A percentile compares a stretch with the other conserved stretches of the same genome.
These are phyloP conservation scores for Coemansia sp. DNA, from an alignment of 192 early-diverging fungal species.

Conservation along the genomic window DNA sequence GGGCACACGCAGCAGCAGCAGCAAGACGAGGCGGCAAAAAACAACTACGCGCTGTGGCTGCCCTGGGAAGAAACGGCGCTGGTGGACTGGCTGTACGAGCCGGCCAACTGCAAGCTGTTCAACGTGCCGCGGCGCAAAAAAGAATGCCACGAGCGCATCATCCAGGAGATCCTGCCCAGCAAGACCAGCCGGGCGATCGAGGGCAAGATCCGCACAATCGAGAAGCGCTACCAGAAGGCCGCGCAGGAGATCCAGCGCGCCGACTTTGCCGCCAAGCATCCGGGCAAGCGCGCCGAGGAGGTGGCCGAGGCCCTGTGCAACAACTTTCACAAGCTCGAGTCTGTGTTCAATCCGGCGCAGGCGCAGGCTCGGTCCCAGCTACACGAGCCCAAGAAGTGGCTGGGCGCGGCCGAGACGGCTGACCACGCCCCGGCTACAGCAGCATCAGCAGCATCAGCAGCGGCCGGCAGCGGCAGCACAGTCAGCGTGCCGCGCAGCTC, in stretches of 20 bases:
- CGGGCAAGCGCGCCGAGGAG: conserved; percentile 35
- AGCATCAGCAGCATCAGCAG: not conserved
- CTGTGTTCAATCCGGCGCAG: conserved; percentile 31
- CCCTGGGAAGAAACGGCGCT: conserved; percentile 47
- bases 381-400: too few species aligned
- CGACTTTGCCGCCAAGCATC: conserved; percentile 27
- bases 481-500: conserved; percentile 36
- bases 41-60: conserved; percentile 37
- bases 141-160: conserved; percentile 50
- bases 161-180: conserved; percentile 35
- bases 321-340: conserved; percentile 38
- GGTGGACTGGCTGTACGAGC: conserved; percentile 46
- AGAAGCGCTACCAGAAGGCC: conserved; percentile 40
- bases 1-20: not conserved
- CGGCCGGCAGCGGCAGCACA: not conserved
- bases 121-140: conserved; percentile 49
- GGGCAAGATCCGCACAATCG: conserved; percentile 49
- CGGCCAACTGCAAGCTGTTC: conserved; percentile 43
- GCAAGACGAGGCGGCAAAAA: conserved; percentile 18
- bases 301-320: conserved; percentile 38
- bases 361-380: conserved; percentile 7
- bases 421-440: not conserved
- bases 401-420: too few species aligned
- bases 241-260: conserved; percentile 24
- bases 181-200: conserved; percentile 51